These are phyloP conservation scores for Poa pratensis DNA, from an alignment of 176 grass and related monocot genomes.

Conservation along the genomic window DNA sequence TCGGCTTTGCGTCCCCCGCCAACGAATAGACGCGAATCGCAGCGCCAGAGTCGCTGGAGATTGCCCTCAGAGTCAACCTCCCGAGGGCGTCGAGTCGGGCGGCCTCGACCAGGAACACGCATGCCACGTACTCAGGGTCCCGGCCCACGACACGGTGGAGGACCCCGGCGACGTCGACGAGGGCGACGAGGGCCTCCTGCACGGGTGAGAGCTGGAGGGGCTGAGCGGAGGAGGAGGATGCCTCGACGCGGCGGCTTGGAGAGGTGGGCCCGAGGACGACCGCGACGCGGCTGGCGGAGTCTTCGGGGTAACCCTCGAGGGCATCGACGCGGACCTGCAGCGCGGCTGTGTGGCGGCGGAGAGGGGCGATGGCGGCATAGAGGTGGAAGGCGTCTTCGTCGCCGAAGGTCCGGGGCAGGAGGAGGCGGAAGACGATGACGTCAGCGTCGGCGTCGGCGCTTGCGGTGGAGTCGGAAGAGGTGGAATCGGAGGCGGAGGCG, in stretches of 20 bases:
- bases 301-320: background rate
- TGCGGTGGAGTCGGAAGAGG: background rate
- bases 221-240: conserved; percentile 35
- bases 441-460: background rate
- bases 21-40: conserved; percentile 31
- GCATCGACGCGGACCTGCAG: conserved; percentile 50
- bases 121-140: background rate
- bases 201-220: conserved; percentile 46
- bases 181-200: conserved; percentile 52
- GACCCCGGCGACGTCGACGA: conserved; percentile 25
- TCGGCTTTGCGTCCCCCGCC: background rate
- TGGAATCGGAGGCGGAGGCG: background rate
- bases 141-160: background rate
- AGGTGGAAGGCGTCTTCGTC: conserved; percentile 51
- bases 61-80: conserved; percentile 9
- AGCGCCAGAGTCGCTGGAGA: conserved; percentile 39
- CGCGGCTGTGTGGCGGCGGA: conserved; percentile 29
- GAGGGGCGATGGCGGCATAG: conserved; percentile 47
- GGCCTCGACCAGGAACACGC: conserved; percentile 46
- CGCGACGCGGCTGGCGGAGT: conserved; percentile 34
- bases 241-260: conserved; percentile 41
- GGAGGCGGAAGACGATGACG: conserved; percentile 42
- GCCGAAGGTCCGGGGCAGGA: conserved; percentile 44
- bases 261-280: conserved; percentile 38
- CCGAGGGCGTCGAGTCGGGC: conserved; percentile 32